These are phyloP conservation scores for Colletotrichum lupini DNA, from an alignment of 2,329 filamentous ascomycete genomes.

Conservation along the genomic window DNA sequence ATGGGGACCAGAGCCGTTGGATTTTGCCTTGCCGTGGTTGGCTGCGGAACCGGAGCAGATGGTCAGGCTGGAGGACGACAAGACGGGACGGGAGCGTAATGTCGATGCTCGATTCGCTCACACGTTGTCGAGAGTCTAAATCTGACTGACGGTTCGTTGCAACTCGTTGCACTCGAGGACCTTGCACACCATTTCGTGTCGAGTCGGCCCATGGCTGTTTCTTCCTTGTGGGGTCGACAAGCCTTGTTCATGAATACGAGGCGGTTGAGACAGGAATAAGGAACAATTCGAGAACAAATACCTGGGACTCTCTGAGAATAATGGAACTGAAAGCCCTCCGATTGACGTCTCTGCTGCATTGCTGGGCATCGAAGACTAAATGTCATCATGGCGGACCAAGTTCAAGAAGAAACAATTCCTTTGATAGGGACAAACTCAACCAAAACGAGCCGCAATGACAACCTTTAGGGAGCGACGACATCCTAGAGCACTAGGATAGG, in stretches of 20 bases:
- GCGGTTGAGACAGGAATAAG: slow-evolving; percentile 24
- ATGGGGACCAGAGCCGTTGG: not conserved
- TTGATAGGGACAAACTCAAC: not conserved
- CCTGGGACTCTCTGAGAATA: not conserved
- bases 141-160: not conserved
- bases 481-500: not conserved
- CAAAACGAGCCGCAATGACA: not conserved
- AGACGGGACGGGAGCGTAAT: not conserved
- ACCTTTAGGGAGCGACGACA: not conserved
- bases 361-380: not conserved
- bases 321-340: not conserved
- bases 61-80: not conserved
- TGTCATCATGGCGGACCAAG: not conserved
- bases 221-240: not conserved
- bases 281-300: slow-evolving; percentile 19
- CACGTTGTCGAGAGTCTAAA: not conserved
- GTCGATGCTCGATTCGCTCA: not conserved
- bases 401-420: not conserved
- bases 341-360: not conserved
- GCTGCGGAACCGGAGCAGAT: not conserved
- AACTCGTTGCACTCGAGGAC: not conserved
- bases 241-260: not conserved
- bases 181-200: not conserved
- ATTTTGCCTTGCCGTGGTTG: not conserved
- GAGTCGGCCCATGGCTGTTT: not conserved